These are phyloP conservation scores for Populus ilicifolia DNA, from an alignment of 345 rosid genomes.

Conservation along the genomic window DNA sequence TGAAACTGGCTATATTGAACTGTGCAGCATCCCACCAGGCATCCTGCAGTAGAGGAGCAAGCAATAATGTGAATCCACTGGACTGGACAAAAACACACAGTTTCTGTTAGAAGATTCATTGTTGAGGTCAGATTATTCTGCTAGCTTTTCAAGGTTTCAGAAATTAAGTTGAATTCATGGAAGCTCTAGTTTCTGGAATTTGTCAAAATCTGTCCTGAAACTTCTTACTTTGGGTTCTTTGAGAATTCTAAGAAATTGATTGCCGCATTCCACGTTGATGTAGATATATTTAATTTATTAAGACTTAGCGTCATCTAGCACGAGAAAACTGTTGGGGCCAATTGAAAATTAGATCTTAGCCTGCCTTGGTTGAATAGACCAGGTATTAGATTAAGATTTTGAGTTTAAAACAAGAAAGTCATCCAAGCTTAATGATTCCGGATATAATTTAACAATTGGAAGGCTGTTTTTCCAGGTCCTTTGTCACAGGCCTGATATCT, in stretches of 20 bases:
- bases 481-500: neutral
- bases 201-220: slow-evolving; percentile 1
- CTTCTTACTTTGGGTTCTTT: neutral
- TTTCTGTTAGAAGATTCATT: slow-evolving; percentile 49
- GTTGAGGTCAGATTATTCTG: slow-evolving; percentile 37
- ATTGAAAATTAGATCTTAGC: no score
- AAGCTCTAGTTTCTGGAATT: neutral
- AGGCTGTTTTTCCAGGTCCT: neutral
- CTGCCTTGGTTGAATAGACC: neutral
- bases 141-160: no score
- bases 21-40: slow-evolving; percentile 55
- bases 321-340: neutral
- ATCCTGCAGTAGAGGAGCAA: slow-evolving; percentile 69
- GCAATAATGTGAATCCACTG: slow-evolving; percentile 66
- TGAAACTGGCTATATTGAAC: neutral
- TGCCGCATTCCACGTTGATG: neutral
- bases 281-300: neutral
- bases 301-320: neutral
- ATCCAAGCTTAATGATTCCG: neutral
- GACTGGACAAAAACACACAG: slow-evolving; percentile 57
- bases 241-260: neutral
- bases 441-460: neutral
- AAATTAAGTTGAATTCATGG: neutral
- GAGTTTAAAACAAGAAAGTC: neutral
- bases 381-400: neutral